Percentiles rank a stretch among this genome's conserved stretches.
These are phyloP conservation scores for Hordeum pubiflorum DNA, from an alignment of 202 grass and related monocot species.

Conservation along the genomic window DNA sequence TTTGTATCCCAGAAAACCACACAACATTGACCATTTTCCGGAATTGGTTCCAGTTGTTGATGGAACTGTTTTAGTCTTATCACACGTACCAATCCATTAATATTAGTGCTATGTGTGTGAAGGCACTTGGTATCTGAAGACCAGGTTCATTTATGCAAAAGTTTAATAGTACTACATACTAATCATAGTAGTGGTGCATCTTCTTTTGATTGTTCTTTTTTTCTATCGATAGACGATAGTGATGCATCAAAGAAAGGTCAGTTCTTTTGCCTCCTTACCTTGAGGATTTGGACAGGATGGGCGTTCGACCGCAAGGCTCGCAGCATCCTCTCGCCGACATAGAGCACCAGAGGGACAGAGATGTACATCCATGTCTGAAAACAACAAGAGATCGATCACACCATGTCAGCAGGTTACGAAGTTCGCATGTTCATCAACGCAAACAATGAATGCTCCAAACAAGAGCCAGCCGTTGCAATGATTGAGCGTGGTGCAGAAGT, in stretches of 20 bases:
- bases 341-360: constrained; percentile 64
- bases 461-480: neutral
- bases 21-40: constrained; percentile 3
- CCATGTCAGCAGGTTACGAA: neutral
- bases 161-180: neutral
- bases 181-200: neutral
- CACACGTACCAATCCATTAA: neutral
- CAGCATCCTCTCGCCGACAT: constrained; percentile 71
- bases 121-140: neutral
- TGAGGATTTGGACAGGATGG: constrained; percentile 77
- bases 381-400: neutral
- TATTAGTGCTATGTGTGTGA: neutral
- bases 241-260: neutral
- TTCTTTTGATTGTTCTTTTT: neutral
- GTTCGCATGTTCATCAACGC: neutral
- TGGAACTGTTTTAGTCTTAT: neutral
- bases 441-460: neutral
- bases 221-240: neutral
- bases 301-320: constrained; percentile 83
- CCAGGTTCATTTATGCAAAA: neutral
- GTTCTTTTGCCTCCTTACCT: constrained; percentile 39
- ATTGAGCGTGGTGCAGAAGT: constrained; percentile 7
- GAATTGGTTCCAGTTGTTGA: neutral
- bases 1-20: constrained; percentile 17
- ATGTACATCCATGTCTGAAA: constrained; percentile 99